Conservation (phyloP, 768 basidiomycete species). For the Leccinum pellstonianum region DNA sequence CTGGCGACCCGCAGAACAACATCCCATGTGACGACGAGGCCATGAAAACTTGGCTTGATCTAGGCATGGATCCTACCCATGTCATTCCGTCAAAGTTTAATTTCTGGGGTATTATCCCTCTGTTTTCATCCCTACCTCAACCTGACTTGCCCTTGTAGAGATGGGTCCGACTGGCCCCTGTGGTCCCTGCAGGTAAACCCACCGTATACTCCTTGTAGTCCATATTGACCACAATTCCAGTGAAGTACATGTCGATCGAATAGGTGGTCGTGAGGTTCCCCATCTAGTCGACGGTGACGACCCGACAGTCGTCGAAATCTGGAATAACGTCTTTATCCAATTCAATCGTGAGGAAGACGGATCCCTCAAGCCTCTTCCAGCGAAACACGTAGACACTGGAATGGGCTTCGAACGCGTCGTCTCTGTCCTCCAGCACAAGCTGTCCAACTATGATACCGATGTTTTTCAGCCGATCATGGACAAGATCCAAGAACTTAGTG, state of each 20-base stretch:
- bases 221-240: constrained; percentile 37
- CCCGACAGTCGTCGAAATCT: constrained; percentile 95
- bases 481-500: constrained; percentile 85
- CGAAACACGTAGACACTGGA: constrained; percentile 96
- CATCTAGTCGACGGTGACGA: constrained; percentile 95
- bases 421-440: constrained; percentile 85
- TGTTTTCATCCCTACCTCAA: not conserved
- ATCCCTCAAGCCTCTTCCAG: constrained; percentile 74
- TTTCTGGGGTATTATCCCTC: constrained; percentile 84
- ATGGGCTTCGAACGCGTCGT: constrained; percentile 99
- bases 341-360: constrained; percentile 95
- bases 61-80: constrained; percentile 86
- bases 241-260: constrained; percentile 95
- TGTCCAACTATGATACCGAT: constrained; percentile 98
- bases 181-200: constrained; percentile 82
- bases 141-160: constrained; percentile 49
- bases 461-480: constrained; percentile 87
- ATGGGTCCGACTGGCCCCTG: constrained; percentile 99
- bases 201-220: not conserved
- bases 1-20: constrained; percentile 84
- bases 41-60: constrained; percentile 81
- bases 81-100: constrained; percentile 96
- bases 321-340: constrained; percentile 99
- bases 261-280: constrained; percentile 95
- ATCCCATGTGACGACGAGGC: constrained; percentile 89